These are phyloP conservation scores for Tilletia indica DNA, from an alignment of 1,284 basidiomycete species.

Conservation along the genomic window DNA sequence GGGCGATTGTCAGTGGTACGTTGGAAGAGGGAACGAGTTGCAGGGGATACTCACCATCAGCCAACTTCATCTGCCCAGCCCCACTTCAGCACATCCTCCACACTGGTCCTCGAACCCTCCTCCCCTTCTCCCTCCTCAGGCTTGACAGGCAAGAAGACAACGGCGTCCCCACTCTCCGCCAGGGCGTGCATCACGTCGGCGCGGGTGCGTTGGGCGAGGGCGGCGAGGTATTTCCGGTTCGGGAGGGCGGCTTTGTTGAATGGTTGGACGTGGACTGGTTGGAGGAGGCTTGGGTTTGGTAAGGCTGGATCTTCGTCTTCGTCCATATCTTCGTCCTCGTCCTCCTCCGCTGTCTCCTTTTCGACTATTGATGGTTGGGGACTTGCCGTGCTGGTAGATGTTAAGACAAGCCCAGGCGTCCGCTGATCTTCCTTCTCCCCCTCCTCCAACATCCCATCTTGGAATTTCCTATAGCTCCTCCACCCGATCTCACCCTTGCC, in stretches of 20 bases:
- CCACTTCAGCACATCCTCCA: not conserved
- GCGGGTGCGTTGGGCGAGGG: not conserved
- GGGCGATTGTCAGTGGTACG: no score
- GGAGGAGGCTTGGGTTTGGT: not conserved
- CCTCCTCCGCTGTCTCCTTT: not conserved
- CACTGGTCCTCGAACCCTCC: not conserved
- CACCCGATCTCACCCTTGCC: not conserved
- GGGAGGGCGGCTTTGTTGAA: not conserved
- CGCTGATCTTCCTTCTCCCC: not conserved
- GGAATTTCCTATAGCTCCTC: not conserved
- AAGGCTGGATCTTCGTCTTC: not conserved
- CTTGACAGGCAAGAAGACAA: not conserved
- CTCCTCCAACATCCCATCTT: not conserved
- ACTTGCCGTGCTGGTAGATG: not conserved
- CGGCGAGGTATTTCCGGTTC: slow-evolving; percentile 12
- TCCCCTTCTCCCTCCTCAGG: not conserved
- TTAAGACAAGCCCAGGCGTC: no score
- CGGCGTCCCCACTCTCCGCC: not conserved
- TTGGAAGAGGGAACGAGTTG: no score
- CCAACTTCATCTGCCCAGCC: not conserved
- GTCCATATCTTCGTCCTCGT: not conserved
- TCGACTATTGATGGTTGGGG: not conserved
- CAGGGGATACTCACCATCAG: not conserved
- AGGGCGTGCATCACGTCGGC: not conserved
- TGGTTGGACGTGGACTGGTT: not conserved